A percentile compares a stretch with the other conserved stretches of the same genome.
Evolutionary conservation across 257 asterid species (phyloP).

Genomic region (Euphrasia confusa): DNA sequence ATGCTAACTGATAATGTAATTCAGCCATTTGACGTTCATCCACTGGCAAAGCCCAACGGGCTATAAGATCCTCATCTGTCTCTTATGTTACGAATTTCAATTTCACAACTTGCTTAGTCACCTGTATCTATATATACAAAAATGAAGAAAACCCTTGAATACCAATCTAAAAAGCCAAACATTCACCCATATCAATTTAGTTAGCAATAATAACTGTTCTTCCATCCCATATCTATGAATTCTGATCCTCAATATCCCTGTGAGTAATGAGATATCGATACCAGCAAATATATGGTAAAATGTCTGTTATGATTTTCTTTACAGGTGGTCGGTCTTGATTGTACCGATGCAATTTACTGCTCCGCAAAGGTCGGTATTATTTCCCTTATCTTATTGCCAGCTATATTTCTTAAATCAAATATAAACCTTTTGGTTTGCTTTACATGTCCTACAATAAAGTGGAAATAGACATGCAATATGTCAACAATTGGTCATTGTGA

Average conservation of each 20-base stretch:
- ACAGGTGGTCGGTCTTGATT: slow-evolving; percentile 88
- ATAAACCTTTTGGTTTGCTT: not conserved
- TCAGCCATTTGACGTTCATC: too few relatives aligned
- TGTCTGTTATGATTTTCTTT: slow-evolving; percentile 27
- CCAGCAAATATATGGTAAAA: slow-evolving; percentile 12
- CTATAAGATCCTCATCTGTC: too few relatives aligned
- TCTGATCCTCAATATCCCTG: not conserved
- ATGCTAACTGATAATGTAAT: too few relatives aligned
- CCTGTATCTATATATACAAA: too few relatives aligned
- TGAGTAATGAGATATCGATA: slow-evolving; percentile 5
- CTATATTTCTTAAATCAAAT: not conserved
- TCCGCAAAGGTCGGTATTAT: slow-evolving; percentile 78
- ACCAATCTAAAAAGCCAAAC: too few relatives aligned
- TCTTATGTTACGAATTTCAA: too few relatives aligned
- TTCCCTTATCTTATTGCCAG: slow-evolving; percentile 8
- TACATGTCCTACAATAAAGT: not conserved
- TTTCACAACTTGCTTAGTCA: too few relatives aligned
- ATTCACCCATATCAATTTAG: too few relatives aligned
- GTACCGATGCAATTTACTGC: slow-evolving; percentile 85
- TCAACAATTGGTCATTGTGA: slow-evolving; percentile 1
- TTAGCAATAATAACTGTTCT: too few relatives aligned
- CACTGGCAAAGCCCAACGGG: too few relatives aligned
- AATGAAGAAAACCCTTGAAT: too few relatives aligned
- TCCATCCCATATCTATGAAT: too few relatives aligned
- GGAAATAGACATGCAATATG: not conserved